These are phyloP conservation scores for Fusarium beomiforme DNA, from an alignment of 2,329 filamentous ascomycete species.

Conservation along the genomic window DNA sequence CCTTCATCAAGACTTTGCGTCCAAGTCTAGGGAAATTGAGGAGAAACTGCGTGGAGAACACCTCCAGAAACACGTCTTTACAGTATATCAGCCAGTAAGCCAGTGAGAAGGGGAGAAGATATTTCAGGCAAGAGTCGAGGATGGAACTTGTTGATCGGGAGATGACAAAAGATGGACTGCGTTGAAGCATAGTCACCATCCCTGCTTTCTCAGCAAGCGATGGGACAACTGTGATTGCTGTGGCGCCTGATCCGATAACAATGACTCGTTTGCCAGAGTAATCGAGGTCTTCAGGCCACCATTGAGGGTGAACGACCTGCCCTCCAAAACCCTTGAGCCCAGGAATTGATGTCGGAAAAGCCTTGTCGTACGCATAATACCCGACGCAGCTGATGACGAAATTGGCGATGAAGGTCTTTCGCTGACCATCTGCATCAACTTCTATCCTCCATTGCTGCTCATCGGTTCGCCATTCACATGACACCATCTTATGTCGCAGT, in stretches of 20 bases:
- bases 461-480: slow-evolving; percentile 63
- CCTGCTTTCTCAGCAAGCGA: slow-evolving; percentile 71
- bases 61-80: slow-evolving; percentile 58
- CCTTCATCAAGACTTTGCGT: slow-evolving; percentile 50
- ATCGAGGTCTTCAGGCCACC: slow-evolving; percentile 77
- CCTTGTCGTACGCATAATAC: slow-evolving; percentile 78
- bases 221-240: slow-evolving; percentile 80
- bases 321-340: slow-evolving; percentile 75
- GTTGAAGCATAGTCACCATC: slow-evolving; percentile 82
- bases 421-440: slow-evolving; percentile 48
- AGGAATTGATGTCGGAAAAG: slow-evolving; percentile 69
- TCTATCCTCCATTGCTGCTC: slow-evolving; percentile 66
- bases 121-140: slow-evolving; percentile 51
- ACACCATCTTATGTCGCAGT: slow-evolving; percentile 59
- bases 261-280: slow-evolving; percentile 74
- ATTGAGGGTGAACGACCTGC: slow-evolving; percentile 74
- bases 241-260: slow-evolving; percentile 81
- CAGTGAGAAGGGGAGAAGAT: slow-evolving; percentile 58
- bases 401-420: slow-evolving; percentile 55
- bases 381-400: slow-evolving; percentile 69
- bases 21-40: slow-evolving; percentile 40
- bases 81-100: slow-evolving; percentile 59
- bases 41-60: slow-evolving; percentile 51
- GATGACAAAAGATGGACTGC: slow-evolving; percentile 77
- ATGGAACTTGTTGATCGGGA: slow-evolving; percentile 57